A percentile compares a stretch with the other conserved stretches of the same genome.
Evolutionary conservation across 2,329 filamentous ascomycete species (phyloP).

Genomic region (Raffaelea albimanens): DNA sequence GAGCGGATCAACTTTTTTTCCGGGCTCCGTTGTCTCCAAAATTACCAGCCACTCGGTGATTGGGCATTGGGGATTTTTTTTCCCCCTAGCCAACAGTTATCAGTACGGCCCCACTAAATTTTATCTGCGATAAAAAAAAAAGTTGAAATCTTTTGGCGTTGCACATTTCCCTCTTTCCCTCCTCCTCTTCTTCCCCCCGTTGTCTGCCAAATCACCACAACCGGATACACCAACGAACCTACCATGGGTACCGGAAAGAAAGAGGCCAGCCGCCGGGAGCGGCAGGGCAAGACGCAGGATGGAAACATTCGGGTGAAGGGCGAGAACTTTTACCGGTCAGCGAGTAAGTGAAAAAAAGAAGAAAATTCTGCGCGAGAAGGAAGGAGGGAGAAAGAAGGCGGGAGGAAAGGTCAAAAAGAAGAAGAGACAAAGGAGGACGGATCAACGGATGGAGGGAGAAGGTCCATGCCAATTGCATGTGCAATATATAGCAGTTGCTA

Average conservation of each 20-base stretch:
- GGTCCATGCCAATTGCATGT: too few species aligned
- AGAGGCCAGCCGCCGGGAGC: slow-evolving; percentile 70
- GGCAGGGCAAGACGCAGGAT: slow-evolving; percentile 77
- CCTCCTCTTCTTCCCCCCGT: slow-evolving; percentile 6
- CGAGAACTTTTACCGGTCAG: slow-evolving; percentile 87
- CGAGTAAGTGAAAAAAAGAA: slow-evolving; percentile 9
- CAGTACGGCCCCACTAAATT: slow-evolving; percentile 5
- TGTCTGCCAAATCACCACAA: slow-evolving; percentile 2
- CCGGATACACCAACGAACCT: not conserved
- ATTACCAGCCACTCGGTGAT: too few species aligned
- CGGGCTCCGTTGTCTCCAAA: not conserved
- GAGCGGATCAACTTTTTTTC: not conserved
- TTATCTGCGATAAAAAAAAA: slow-evolving; percentile 13
- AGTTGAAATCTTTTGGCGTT: not conserved
- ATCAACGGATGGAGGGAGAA: not conserved
- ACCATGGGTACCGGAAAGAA: slow-evolving; percentile 54
- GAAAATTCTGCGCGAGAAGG: not conserved
- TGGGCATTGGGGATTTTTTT: too few species aligned
- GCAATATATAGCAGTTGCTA: not conserved
- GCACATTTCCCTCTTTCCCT: slow-evolving; percentile 6
- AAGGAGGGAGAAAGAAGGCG: not conserved
- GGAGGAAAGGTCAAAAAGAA: too few species aligned
- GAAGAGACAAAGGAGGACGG: not conserved
- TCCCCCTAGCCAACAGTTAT: not conserved
- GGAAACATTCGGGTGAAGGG: slow-evolving; percentile 92